Evolutionary conservation across 139 green algal species (phyloP), one percentile per base, ranked within the genome.

Genomic region (Chlorella sp.): DNA sequence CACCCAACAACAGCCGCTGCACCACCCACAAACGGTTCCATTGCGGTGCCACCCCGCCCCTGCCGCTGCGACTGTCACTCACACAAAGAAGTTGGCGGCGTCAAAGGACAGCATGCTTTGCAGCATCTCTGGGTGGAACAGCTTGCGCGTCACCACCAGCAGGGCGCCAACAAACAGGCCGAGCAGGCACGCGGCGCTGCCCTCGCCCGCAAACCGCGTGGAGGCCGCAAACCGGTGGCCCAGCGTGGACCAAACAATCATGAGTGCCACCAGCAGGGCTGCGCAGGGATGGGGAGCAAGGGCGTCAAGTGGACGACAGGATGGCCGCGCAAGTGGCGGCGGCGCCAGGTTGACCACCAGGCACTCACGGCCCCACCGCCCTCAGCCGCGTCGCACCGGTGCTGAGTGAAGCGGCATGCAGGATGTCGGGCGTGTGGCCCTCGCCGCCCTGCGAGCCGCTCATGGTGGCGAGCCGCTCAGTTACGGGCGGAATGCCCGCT

Each of bases 201-300:
- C 92, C 39, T 95, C 93, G 15, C 91, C 91, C 42, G 93, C 61
- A 88, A 93, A 95, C 22, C 93, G 91, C 26, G 90, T 92, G 64
- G 90, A 94, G 3, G 89, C 57, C 30, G 93, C 93, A 48, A 96
- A 42, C 7, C 93, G 86, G 77, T 95, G 93, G 2, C 93, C 95
- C 36, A 95, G 32, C 4, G 95, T 90, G 81, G 85, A 89, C 92
- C 94, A 97, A 24, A 94, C 34, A 11, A 96, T 86, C 42, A 96
- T 94, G 61, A 97, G 92, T 14, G 95, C 79, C 77, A 96, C 93
- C 79, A 96, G 87, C 1, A 96, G 68, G 26, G 84, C 84, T 88
- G 84, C 48, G 48, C 48, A 37, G 2, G 15, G 12, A 57, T 24
- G 42, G 79, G 16, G 18, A 16, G 34, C 60, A 77, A 1, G 80